These are phyloP conservation scores for Amanita rimosa DNA, from an alignment of 768 basidiomycete species.

Conservation along the genomic window DNA sequence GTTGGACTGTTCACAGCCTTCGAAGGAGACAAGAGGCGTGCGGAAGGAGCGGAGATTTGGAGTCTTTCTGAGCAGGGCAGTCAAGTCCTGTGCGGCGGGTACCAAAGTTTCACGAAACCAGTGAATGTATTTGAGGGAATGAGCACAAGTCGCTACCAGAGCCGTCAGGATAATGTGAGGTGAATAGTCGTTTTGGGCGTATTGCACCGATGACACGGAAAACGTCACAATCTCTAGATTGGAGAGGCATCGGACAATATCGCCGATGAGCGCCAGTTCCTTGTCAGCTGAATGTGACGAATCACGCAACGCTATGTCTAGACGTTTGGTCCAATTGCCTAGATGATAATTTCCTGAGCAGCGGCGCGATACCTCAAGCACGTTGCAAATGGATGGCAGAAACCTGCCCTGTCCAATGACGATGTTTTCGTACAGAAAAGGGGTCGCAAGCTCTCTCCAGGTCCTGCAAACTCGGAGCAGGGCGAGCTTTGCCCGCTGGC, in stretches of 20 bases:
- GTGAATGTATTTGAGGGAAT: not conserved
- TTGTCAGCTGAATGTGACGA: not conserved
- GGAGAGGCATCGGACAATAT: conserved; percentile 5
- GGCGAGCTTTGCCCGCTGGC: conserved; percentile 15
- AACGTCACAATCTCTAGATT: conserved; percentile 5
- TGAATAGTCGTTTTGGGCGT: not conserved
- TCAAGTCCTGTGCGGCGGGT: not conserved
- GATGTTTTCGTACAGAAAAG: conserved; percentile 17
- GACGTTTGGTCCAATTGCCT: conserved; percentile 6
- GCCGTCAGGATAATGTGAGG: not conserved
- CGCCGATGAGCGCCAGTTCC: not conserved
- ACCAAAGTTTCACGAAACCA: conserved; percentile 5
- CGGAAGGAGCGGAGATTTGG: conserved; percentile 4
- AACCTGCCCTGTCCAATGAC: conserved; percentile 6
- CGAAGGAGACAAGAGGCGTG: not conserved
- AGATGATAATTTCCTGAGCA: not conserved
- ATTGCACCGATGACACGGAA: not conserved
- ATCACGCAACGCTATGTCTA: conserved; percentile 5
- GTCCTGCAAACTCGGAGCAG: conserved; percentile 16
- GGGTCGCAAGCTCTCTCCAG: conserved; percentile 13
- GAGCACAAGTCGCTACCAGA: not conserved
- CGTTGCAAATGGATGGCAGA: not conserved
- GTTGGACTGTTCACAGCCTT: not conserved
- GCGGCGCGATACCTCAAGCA: conserved; percentile 2
- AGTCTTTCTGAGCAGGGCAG: not conserved